Base-by-base conservation (phyloP, 441 rosid species). In the Bruguiera hainesii region DNA sequence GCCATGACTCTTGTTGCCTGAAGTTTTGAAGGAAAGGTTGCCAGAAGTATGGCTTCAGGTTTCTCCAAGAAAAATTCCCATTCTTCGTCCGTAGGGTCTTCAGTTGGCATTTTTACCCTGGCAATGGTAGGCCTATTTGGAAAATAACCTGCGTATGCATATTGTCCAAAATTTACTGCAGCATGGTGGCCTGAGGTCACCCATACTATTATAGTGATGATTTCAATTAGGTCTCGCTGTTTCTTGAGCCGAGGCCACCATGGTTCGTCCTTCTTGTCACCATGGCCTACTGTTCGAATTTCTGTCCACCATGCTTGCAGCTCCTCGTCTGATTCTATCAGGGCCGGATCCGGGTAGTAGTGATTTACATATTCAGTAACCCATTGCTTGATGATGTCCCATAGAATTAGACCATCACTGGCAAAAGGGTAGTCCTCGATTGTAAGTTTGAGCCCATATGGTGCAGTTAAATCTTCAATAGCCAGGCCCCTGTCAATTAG, bases 341-440 rank as follows among this genome's bases (percentile, higher is more conserved):
- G 56, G 56, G 42, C 65, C 21, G 78, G 69, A 1, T 82, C 70
- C 1, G 78, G 70, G 66, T 87, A 86, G 71, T 84, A 87, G 79
- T 83, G 84, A 6, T 71, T 79, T 49, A 89, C 87, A 73, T 85
- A 87, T 18, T 83, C 86, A 15, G 78, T 73, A 15, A 84, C 61
- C 96, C 89, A 89, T 21, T 71, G 67, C 53, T 82, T 82, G n/a
- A 89, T 51, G 39, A 72, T 56, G 59, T 85, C 86, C 96, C 91
- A 89, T 7, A 87, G 33, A 26, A 78, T 59, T 18, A 89, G 78
- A 20, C 87, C 90, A 19, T 87, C 93, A 15, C 73, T 87, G 10
- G 96, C 89, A 39, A 73, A 87, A 7, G 91, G 96, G 73, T 85
- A 83, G 75, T 89, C 89, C 62, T 84, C 83, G 50, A 85, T 84